Conservation (phyloP, 306 rosid species). For the Oxytropis ochrocephala region DNA sequence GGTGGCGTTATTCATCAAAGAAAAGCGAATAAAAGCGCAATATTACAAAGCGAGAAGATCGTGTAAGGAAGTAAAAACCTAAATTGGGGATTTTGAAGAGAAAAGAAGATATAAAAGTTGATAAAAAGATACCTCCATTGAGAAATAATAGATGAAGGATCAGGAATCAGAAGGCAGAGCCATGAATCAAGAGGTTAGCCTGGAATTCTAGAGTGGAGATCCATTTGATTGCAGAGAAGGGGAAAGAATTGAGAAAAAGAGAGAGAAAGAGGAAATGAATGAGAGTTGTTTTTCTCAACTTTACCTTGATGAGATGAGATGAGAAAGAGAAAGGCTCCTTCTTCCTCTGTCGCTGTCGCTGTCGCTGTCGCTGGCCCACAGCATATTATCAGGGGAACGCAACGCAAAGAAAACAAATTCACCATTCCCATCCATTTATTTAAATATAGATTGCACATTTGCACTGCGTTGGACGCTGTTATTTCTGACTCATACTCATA, state of each 20-base stretch:
- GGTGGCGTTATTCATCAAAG: background rate
- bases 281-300: background rate
- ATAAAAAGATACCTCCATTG: slow-evolving; percentile 45
- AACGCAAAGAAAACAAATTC: background rate
- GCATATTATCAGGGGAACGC: background rate
- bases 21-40: background rate
- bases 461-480: background rate
- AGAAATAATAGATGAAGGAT: slow-evolving; percentile 18
- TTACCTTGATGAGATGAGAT: slow-evolving; percentile 44
- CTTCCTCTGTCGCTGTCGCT: background rate
- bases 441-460: background rate
- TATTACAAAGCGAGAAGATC: background rate
- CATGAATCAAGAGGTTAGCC: slow-evolving; percentile 34
- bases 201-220: slow-evolving; percentile 27
- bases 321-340: slow-evolving; percentile 1
- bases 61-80: background rate
- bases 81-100: background rate
- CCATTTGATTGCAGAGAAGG: slow-evolving; percentile 23
- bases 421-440: slow-evolving; percentile 11
- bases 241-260: background rate
- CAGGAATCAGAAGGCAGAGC: slow-evolving; percentile 28
- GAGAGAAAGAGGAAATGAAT: background rate
- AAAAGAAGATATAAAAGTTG: background rate
- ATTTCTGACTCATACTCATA: background rate
- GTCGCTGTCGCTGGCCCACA: slow-evolving; percentile 4